Evolutionary conservation across 2,329 filamentous ascomycete species (phyloP), one percentile per base, ranked within the genome.

Genomic region (Neopestalotiopsis rosae): DNA sequence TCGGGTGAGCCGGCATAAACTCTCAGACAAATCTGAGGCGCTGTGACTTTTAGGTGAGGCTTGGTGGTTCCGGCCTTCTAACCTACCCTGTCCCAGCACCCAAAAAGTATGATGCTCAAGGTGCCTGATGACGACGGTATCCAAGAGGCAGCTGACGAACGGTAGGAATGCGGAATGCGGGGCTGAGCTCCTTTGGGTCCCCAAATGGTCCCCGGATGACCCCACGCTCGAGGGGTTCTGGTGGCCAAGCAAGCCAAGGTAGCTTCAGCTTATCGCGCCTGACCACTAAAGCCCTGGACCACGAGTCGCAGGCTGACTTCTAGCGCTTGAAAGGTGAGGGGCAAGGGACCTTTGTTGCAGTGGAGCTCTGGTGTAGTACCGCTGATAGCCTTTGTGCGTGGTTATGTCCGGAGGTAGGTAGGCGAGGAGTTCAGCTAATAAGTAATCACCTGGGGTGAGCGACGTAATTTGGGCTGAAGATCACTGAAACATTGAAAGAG

Each of bases 81-180:
- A 59, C 57, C 24, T 34, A 59, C 24, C 30, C 24, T 59, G 30
- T 59, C 34, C 28, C 34, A 62, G 59, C 24, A 32, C 17, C 20
- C 34, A 38, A 10, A 38, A 38, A 38, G 59, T 20, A 34, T 62
- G 59, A 40, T 62, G 59, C 59, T 40, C 24, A 32, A 34, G 34
- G 34, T 20, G 59, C 59, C 59, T 62, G 30, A 62, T 62, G 59
- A 62, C 59, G 59, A 34, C 59, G 59, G 30, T 62, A 62, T 62
- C 59, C 9, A 20, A 3, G 20, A n/a, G 32, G 59, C 59, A 62
- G 59, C 59, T 62, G 59, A 62, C 59, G 59, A 20, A 30, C 32
- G 32, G 30, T 14, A 62, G 59, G 59, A 62, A 34, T 62, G 59
- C 59, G 59, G 59, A 62, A 34, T 62, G 59, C 59, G 59, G 59